Evolutionary conservation across 495 filamentous ascomycete genomes (phyloP), one percentile per base, ranked within the genome.

Genomic region (Clavariopsis aquatica): DNA sequence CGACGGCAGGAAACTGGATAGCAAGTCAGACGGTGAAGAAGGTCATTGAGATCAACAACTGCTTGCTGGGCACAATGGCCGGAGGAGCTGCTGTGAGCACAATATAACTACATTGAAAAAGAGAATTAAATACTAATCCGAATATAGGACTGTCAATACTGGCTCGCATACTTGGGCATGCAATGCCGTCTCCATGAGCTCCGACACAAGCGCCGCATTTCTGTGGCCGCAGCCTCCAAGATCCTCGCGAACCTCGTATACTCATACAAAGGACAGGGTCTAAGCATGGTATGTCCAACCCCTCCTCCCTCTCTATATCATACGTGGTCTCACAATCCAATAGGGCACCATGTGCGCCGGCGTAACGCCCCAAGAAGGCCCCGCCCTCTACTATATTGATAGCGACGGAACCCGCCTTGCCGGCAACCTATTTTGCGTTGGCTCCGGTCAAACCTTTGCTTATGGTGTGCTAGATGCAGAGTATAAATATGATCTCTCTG

Each of bases 11-110:
- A 69, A 92, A 92, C 82, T 98, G 94, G 94, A 98, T 98, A 78
- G 95, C 94, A 57, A 92, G 88, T 78, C 94, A 98, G 82, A 98
- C 94, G 56, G 94, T 98, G 60, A 98, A 98, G 88, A 98, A 98
- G 81, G 93, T 98, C 54, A 97, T 98, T 70, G 91, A 87, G 83
- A 96, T 91, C 81, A 95, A 87, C 85, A 85, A 85, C 79, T 82
- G 89, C 79, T 84, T 98, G 77, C 78, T 98, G 69, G 94, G 95
- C 47, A 98, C 94, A 64, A 97, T 98, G 94, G 94, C 94, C 63
- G 94, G 94, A 75, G 95, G 95, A 79, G 94, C 94, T 72, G 94
- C 94, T 72, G 87, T 90, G 75, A 77, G 87, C 80, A 6, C 28
- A 15, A 3, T 27, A 4, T 24, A 27, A 15, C 26, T 26, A 2